phyloP scores from a whole-genome alignment of 2,329 filamentous ascomycete genomes.

The Paecilomyces dactylethromorphus region DNA sequence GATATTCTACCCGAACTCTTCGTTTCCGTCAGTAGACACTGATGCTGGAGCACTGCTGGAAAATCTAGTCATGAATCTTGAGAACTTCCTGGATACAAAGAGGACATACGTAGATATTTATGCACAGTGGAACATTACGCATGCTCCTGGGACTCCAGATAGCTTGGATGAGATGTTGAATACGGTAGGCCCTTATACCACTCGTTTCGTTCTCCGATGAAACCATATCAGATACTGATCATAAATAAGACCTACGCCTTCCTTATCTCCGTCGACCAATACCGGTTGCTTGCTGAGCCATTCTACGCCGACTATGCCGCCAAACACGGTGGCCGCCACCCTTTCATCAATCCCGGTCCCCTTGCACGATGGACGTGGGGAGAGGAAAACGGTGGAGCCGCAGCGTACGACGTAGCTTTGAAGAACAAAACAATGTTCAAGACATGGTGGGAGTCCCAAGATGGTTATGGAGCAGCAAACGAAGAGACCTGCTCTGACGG shows the following conservation, averaged over 20 bases:
- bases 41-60: conserved; percentile 19
- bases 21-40: conserved; percentile 9
- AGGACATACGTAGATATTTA: conserved; percentile 20
- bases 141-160: conserved; percentile 8
- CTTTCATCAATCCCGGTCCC: conserved; percentile 24
- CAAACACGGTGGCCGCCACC: conserved; percentile 14
- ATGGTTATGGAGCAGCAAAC: conserved; percentile 15
- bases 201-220: neutral
- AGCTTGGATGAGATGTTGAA: conserved; percentile 2
- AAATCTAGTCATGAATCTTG: conserved; percentile 14
- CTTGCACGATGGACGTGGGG: conserved; percentile 16
- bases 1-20: conserved; percentile 8
- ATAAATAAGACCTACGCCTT: conserved; percentile 10
- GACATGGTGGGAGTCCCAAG: conserved; percentile 24
- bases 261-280: conserved; percentile 14
- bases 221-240: neutral
- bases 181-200: neutral
- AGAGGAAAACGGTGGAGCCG: conserved; percentile 10
- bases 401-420: conserved; percentile 16
- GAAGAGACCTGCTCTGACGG: conserved; percentile 22
- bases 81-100: conserved; percentile 17
- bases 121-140: conserved; percentile 16
- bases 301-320: conserved; percentile 20
- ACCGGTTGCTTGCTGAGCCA: conserved; percentile 9
- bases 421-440: conserved; percentile 26